Conservation (phyloP, 257 asterid genomes). For the Nicotiana undulata region DNA sequence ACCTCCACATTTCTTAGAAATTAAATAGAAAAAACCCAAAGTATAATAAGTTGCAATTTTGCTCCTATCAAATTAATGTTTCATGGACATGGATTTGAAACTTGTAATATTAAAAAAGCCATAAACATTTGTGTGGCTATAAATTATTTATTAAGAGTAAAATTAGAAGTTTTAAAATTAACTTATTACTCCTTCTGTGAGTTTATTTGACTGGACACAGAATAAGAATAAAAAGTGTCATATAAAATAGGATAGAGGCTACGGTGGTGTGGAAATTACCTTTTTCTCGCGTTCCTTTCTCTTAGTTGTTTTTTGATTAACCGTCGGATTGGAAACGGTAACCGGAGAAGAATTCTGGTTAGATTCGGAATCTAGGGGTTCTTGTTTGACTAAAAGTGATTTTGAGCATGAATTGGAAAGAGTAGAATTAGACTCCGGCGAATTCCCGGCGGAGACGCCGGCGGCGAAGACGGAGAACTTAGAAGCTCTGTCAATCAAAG, state of each 20-base stretch:
- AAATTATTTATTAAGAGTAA: too few species aligned
- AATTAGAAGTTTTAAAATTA: too few species aligned
- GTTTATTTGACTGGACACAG: too few species aligned
- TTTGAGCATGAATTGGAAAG: conserved; percentile 22
- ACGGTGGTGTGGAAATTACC: conserved; percentile 25
- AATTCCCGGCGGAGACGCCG: conserved; percentile 21
- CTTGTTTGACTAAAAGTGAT: conserved; percentile 51
- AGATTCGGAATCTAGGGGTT: conserved; percentile 59
- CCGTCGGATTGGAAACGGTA: conserved; percentile 33
- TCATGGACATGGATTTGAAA: too few species aligned
- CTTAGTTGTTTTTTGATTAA: conserved; percentile 42
- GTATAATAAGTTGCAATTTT: background rate
- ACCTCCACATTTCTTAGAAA: background rate
- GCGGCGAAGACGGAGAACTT: conserved; percentile 55
- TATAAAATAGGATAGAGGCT: too few species aligned
- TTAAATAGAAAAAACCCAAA: background rate
- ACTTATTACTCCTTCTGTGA: too few species aligned
- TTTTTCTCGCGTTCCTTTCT: conserved; percentile 82
- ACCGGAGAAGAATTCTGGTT: conserved; percentile 48
- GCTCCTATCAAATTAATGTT: background rate
- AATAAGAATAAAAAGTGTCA: too few species aligned
- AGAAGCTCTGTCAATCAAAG: conserved; percentile 60
- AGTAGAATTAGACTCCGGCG: conserved; percentile 24
- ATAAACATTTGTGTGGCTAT: too few species aligned
- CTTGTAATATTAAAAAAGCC: too few species aligned